phyloP scores from a whole-genome alignment of 495 filamentous ascomycete species.

The Aspergillus conjunctus region DNA sequence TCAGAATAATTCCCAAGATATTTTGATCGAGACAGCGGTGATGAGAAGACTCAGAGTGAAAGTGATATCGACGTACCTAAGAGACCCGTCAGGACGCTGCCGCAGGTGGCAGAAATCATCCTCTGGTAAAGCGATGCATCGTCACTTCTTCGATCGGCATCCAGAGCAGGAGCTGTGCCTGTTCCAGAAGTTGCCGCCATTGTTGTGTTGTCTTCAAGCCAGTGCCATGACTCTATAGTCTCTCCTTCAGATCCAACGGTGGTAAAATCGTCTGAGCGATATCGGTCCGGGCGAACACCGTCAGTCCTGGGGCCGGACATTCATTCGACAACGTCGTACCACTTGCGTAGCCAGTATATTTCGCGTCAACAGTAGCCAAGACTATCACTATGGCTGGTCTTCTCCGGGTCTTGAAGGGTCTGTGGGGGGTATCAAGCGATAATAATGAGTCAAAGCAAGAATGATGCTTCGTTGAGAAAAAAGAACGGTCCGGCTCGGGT shows the following conservation, averaged over 20 bases:
- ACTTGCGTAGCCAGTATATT: background rate
- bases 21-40: background rate
- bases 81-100: conserved; percentile 85
- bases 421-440: background rate
- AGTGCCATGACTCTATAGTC: conserved; percentile 40
- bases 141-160: conserved; percentile 22
- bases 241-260: conserved; percentile 16
- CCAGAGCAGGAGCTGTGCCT: conserved; percentile 25
- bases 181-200: conserved; percentile 43
- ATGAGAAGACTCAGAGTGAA: background rate
- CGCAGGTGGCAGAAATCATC: conserved; percentile 91
- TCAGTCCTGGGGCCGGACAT: conserved; percentile 30
- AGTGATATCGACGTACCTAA: conserved; percentile 63
- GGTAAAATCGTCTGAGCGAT: conserved; percentile 26
- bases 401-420: background rate
- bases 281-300: conserved; percentile 30
- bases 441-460: background rate
- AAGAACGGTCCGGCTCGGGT: conserved; percentile 26
- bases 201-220: conserved; percentile 33
- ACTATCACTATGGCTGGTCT: background rate
- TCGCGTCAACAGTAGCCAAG: background rate
- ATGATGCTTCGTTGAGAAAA: conserved; percentile 24
- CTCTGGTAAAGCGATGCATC: conserved; percentile 80
- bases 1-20: conserved; percentile 18
- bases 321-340: conserved; percentile 18